Evolutionary conservation across 2,329 filamentous ascomycete genomes (phyloP), one percentile per base, ranked within the genome.

Genomic region (Diaporthe helianthi): DNA sequence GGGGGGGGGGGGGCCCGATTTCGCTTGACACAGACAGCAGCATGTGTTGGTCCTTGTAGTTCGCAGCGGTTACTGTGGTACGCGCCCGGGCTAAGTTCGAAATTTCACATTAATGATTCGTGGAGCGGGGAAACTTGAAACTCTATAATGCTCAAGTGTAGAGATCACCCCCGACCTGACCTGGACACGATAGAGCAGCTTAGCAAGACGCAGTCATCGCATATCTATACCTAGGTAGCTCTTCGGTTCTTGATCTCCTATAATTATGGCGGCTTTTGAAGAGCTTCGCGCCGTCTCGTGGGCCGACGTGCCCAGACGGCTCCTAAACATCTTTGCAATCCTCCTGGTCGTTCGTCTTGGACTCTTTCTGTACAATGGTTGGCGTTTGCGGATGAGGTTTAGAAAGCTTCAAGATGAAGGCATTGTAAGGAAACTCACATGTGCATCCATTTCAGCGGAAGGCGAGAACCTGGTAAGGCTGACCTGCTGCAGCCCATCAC

Each of bases 351-450:
- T 60, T 10, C 65, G 36, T 3, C 19, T 67, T 17, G n/a, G 46
- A 1, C 41, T 54, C 17, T 67, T 67, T 13, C 13, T 67, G 29
- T 67, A 33, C 38, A 49, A 22, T 51, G 65, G 65, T 6, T 26
- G 33, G 15, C n/a, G 38, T 3, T 36, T 60, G 17, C 53, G 65
- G 29, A 31, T 33, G n/a, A 67, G 36, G 22, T 60, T 67, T 22
- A 41, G 65, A 33, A 24, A 67, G 38, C 41, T 67, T n/a, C 29
- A 67, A 12, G 9, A 24, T 26, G 41, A 60, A 60, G 65, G 65
- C 29, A 49, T 58, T 17, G 65, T 67, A 60, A 49, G 53, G 13
- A 0, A 38, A 3, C 9, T 0, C n/a, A n/a, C n/a, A n/a, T n/a
- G n/a, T n/a, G n/a, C 8, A 4, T 7, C 19, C n/a, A 12, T n/a